These are phyloP conservation scores for Populus davidiana DNA, from an alignment of 345 rosid genomes.

Conservation along the genomic window DNA sequence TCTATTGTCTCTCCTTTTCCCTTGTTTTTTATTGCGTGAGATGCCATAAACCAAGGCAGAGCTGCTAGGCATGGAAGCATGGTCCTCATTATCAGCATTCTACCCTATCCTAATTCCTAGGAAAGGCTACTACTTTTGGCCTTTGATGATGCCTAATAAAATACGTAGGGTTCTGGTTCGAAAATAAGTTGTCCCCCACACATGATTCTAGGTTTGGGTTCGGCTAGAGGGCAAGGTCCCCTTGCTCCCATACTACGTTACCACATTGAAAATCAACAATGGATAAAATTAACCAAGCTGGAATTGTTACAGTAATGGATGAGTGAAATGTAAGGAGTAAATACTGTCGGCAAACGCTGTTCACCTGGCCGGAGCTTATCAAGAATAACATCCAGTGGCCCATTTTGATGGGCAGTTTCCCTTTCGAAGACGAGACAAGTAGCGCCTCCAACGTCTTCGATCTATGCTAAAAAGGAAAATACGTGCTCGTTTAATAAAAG, in stretches of 20 bases:
- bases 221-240: neutral
- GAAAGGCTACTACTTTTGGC: constrained; percentile 8
- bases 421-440: neutral
- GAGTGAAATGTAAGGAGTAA: neutral
- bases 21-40: neutral
- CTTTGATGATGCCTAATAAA: constrained; percentile 4
- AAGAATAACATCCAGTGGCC: neutral
- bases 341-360: neutral
- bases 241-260: neutral
- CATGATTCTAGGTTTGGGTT: neutral
- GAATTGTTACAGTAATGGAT: neutral
- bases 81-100: constrained; percentile 15
- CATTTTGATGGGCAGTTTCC: neutral
- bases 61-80: neutral
- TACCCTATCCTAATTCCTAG: constrained; percentile 12
- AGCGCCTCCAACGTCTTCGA: neutral
- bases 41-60: neutral
- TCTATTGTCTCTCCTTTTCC: constrained; percentile 5
- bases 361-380: neutral
- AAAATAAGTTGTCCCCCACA: neutral
- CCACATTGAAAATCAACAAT: too few species aligned
- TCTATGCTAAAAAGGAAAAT: neutral
- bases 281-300: too few species aligned
- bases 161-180: neutral
- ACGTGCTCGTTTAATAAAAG: neutral